Base-by-base conservation (phyloP, 345 rosid species). In the Salix viminalis region DNA sequence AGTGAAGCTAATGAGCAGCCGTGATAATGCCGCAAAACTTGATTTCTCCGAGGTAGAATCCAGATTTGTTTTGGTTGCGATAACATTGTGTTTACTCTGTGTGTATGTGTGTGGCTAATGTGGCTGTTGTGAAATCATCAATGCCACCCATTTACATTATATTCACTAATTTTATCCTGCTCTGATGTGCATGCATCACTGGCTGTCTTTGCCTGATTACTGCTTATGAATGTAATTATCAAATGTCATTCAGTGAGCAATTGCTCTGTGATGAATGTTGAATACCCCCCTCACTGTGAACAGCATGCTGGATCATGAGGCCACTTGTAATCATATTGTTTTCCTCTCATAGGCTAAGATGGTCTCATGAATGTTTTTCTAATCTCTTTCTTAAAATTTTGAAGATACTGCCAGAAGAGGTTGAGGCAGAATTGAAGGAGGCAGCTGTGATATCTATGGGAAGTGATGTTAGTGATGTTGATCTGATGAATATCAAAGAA, bases 401-500 rank as follows among this genome's bases (percentile, higher is more conserved):
- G 7, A 80, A 93, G 97, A 70, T 92, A 72, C 73, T 96, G 67
- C 76, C 91, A 0, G 98, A 91, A 68, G 98, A 91, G 44, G 76
- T 90, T 79, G 98, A 96, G 80, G 69, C 86, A 3, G 94, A 91
- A 21, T 66, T 96, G 74, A 96, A 96, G 77, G 99, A 92, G 46
- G 97, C 98, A 9, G 86, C 96, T 46, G 79, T 88, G 72, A 93
- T 92, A 86, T 96, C 98, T 26, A 92, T 92, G 99, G 98, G 98
- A 67, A 91, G 95, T 9, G 98, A 94, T 85, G 84, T 94, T 54
- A 91, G 86, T 78, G 97, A 94, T 15, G 89, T 91, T 67, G 98
- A 96, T 83, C 79, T 96, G 82, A 11, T 82, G 44, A 91, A 91
- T 67, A 91, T 94, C 67, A 87, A 83, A 79, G 95, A 94, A 70